Evolutionary conservation across 2,329 filamentous ascomycete species (phyloP), one percentile per base, ranked within the genome.

Genomic region (Aspergillus aculeatus): DNA sequence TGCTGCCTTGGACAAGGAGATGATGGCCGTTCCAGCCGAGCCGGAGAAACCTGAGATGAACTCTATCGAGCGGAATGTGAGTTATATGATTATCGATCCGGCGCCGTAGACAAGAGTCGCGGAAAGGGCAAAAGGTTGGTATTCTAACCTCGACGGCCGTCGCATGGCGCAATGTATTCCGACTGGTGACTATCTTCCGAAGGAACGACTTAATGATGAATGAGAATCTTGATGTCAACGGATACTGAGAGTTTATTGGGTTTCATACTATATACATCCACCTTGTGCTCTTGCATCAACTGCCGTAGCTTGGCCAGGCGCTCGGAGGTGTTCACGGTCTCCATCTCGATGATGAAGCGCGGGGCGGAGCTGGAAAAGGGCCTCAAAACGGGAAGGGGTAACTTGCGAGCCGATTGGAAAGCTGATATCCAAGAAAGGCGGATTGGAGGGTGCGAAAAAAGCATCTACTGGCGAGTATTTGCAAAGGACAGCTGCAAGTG

Each of bases 101-200:
- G 16, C 32, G 44, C 47, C 51, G 59, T 29, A 41, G 24, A 16
- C 24, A 9, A 26, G 41, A 47, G 35, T 32, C 38, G 51, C 57
- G 57, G 26, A 50, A 29, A 26, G 51, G 35, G 54, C 41, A 38
- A 50, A 56, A 51, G 48, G 32, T 35, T 54, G 56, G 12, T 26
- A 44, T 61, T 61, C 74, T 76, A 67, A 86, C 84, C 84, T 85
- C 95, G 88, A 67, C 95, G 88, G 62, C 85, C 93, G 80, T 99
- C 95, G 74, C 92, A 96, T n/a, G 89, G 88, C 54, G 95, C 95
- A 75, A 97, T 97, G 77, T 99, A 99, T 80, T 99, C 95, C 67
- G 94, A 98, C 68, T 94, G 91, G 75, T 99, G 95, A 73, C 91
- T 94, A 75, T 99, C 95, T 84, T 98, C 95, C 35, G 94, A 97